Conservation (phyloP, 106 monocot species). For the Dactylorhiza incarnata region DNA sequence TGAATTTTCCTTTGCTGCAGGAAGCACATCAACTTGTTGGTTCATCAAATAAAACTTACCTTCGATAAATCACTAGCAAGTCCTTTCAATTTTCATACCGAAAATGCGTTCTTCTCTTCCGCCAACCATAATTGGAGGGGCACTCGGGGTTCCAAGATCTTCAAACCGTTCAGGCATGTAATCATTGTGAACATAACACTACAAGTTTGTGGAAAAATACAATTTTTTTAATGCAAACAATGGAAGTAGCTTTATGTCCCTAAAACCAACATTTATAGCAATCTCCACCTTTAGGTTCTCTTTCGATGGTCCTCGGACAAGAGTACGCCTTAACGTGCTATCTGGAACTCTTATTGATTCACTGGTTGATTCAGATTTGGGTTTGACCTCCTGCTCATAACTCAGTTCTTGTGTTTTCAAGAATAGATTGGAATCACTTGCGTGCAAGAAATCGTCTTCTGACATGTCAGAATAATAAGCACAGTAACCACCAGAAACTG, state of each 20-base stretch:
- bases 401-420: constrained; percentile 14
- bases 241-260: constrained; percentile 8
- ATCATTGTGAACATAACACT: constrained; percentile 28
- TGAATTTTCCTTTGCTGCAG: constrained; percentile 10
- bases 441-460: constrained; percentile 43
- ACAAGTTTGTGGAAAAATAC: not conserved
- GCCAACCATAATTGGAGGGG: constrained; percentile 65
- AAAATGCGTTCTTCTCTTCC: constrained; percentile 25
- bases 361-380: constrained; percentile 3
- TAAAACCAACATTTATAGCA: not conserved
- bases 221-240: not conserved
- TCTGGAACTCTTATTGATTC: constrained; percentile 8
- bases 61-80: not conserved
- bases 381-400: constrained; percentile 35
- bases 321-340: constrained; percentile 8
- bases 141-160: constrained; percentile 70
- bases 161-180: constrained; percentile 19
- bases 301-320: constrained; percentile 51
- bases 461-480: constrained; percentile 42
- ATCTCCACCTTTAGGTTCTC: constrained; percentile 63
- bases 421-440: constrained; percentile 47
- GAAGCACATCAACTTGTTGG: not conserved
- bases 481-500: constrained; percentile 35
- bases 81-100: constrained; percentile 18
- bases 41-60: not conserved